Conservation (phyloP, 192 early-diverging fungal species). For the Coemansia biformis region DNA sequence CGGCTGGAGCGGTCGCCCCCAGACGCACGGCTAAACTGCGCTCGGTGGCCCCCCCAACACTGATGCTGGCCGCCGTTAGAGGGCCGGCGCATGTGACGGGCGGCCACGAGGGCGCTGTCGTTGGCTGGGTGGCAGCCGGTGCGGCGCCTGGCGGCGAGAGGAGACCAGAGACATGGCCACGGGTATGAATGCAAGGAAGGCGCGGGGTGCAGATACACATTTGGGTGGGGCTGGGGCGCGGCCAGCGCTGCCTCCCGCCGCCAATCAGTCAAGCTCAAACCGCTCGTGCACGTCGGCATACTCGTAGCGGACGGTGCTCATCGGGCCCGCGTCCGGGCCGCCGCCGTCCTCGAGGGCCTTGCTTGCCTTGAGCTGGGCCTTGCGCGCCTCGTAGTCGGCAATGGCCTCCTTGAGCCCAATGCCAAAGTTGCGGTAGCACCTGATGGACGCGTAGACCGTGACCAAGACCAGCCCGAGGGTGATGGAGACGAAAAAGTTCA, state of each 20-base stretch:
- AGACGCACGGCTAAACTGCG: too few species aligned
- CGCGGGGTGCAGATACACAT: too few species aligned
- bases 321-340: conserved; percentile 1
- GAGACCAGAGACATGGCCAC: background rate
- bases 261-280: conserved; percentile 34
- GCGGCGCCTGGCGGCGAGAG: too few species aligned
- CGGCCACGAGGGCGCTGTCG: too few species aligned
- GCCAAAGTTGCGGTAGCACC: conserved; percentile 53
- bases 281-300: conserved; percentile 50
- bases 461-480: conserved; percentile 46
- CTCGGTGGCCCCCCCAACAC: too few species aligned
- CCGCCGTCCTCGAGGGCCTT: conserved; percentile 9
- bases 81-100: conserved; percentile 5
- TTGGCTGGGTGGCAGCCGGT: too few species aligned
- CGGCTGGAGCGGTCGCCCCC: too few species aligned
- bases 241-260: background rate
- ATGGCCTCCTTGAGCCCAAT: conserved; percentile 50
- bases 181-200: background rate
- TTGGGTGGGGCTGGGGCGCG: too few species aligned
- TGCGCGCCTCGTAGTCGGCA: conserved; percentile 45
- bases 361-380: conserved; percentile 62
- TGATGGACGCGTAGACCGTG: conserved; percentile 46
- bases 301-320: conserved; percentile 19
- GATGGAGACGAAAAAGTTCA: conserved; percentile 52
- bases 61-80: too few species aligned